Evolutionary conservation across 768 basidiomycete species (phyloP).

Genomic region (Hydnum rufescens): DNA sequence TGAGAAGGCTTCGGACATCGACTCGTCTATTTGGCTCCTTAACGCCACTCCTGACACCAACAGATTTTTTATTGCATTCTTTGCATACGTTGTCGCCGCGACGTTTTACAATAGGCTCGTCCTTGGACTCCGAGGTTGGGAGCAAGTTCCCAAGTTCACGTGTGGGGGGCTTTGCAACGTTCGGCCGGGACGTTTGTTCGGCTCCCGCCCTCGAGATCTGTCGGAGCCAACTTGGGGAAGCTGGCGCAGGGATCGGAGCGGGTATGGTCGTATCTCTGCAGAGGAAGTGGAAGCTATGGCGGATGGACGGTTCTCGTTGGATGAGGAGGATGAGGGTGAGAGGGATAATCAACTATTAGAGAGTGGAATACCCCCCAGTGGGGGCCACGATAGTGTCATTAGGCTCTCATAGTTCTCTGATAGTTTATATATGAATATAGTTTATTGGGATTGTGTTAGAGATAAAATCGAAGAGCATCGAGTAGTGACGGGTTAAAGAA

Average conservation of each 20-base stretch:
- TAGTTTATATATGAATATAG: too few species aligned
- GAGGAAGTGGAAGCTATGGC: conserved; percentile 8
- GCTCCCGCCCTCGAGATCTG: not conserved
- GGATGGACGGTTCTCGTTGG: conserved; percentile 4
- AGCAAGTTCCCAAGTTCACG: conserved; percentile 38
- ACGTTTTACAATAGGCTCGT: conserved; percentile 64
- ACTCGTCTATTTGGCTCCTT: not conserved
- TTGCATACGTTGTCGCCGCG: conserved; percentile 46
- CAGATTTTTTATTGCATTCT: conserved; percentile 36
- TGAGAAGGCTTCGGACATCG: conserved; percentile 21
- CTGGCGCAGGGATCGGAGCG: conserved; percentile 4
- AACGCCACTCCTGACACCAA: not conserved
- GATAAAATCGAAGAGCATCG: not conserved
- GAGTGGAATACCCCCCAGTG: not conserved
- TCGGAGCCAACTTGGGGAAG: conserved; percentile 5
- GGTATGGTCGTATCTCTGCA: conserved; percentile 1
- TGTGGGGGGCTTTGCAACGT: conserved; percentile 9
- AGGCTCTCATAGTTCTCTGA: too few species aligned
- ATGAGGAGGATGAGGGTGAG: conserved; percentile 7
- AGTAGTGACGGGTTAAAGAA: not conserved
- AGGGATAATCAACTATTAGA: not conserved
- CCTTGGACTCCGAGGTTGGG: conserved; percentile 46
- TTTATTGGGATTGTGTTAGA: too few species aligned
- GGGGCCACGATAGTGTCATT: not conserved
- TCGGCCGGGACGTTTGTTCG: too few species aligned